Conservation (phyloP, 768 basidiomycete genomes). For the Piloderma croceum region DNA sequence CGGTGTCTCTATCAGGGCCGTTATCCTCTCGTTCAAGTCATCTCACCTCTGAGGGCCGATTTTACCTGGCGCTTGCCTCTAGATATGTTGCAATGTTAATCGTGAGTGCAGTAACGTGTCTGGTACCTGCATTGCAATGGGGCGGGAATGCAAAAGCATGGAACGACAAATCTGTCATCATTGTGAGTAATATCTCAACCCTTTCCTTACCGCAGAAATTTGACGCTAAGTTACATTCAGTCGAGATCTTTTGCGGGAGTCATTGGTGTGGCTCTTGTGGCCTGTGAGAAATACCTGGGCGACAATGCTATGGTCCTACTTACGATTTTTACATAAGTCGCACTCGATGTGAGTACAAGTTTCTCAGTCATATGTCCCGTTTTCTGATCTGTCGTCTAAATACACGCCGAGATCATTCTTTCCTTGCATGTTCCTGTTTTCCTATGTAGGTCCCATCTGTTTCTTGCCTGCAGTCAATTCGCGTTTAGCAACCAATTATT, state of each 20-base stretch:
- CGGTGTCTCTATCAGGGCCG: slow-evolving; percentile 12
- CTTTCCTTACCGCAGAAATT: no score
- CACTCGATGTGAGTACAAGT: background rate
- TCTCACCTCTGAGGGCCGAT: slow-evolving; percentile 5
- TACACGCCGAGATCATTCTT: no score
- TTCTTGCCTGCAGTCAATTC: no score
- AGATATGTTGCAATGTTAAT: slow-evolving; percentile 26
- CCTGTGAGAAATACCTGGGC: slow-evolving; percentile 10
- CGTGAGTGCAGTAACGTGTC: slow-evolving; percentile 28
- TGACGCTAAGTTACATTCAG: no score
- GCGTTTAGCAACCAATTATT: no score
- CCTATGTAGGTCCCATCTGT: no score
- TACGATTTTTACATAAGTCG: slow-evolving; percentile 12
- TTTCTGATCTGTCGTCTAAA: no score
- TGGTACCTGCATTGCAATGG: slow-evolving; percentile 40
- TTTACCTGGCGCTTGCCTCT: background rate
- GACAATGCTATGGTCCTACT: slow-evolving; percentile 11
- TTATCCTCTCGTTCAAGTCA: slow-evolving; percentile 9
- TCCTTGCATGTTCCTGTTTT: no score
- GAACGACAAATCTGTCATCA: no score
- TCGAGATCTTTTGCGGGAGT: no score
- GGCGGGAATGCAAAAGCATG: slow-evolving; percentile 40
- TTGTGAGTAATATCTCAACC: no score
- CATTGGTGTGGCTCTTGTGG: slow-evolving; percentile 3
- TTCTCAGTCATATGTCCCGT: background rate